Base-by-base conservation (phyloP, 371 early-diverging fungal species). In the Apophysomyces sp. region DNA sequence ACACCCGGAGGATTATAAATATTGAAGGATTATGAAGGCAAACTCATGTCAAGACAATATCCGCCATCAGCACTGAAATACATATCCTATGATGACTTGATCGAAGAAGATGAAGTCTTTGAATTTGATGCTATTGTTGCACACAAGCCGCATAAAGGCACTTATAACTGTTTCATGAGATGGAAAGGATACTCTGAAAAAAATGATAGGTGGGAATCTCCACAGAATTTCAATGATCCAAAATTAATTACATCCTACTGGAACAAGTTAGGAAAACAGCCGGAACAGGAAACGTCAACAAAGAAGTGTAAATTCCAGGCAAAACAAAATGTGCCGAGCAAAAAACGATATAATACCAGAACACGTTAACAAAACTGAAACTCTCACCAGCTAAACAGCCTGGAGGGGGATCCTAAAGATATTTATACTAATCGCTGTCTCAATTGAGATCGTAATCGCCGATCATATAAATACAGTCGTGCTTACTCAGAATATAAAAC, bases 1-100 rank as follows among this genome's bases (percentile, higher is more conserved):
- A 65, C 60, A 34, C 18, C 44, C 21, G 61, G 57, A 16, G 66
- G 66, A 18, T 27, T 39, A n/a, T 60, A 65, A 15, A 27, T 40
- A 4, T 37, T 65, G 8, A 32, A 52, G 26, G 61, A 65, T 65
- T 26, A 49, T 18, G 21, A 21, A 0, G 49, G 55, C 9, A 39
- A 32, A 2, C 18, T 63, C 1, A 6, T 58, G n/a, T 53, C 64
- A 36, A 61, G 44, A 28, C 41, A 39, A 3, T 52, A 39, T 21
- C 13, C 40, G 15, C 58, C 52, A 39, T 58, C 64, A 11, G 31
- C 12, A 29, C 28, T 58, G 2, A 63, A 63, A 37, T 28, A 51
- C 1, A 36, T 63, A 51, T 63, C 63, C 41, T 57, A 63, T n/a
- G 62, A 62, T 30, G 57, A 55, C 6, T 16, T 37, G n/a, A 16